phyloP scores from a whole-genome alignment of 129 eudicot genomes.

The Tanacetum coccineum region DNA sequence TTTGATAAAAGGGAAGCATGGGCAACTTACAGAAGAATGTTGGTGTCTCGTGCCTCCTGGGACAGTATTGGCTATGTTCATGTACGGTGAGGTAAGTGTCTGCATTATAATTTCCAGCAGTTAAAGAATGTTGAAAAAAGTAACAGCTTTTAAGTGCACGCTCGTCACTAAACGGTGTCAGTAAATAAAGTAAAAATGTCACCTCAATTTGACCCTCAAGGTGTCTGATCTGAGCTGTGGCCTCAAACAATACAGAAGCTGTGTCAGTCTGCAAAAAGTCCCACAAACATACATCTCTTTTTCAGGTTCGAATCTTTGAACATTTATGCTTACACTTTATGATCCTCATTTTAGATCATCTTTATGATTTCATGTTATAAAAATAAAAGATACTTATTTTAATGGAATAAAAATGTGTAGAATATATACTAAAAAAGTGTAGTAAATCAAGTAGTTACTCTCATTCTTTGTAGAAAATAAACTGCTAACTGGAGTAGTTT shows the following conservation, averaged over 20 bases:
- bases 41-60: conserved; percentile 56
- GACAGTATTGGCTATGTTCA: conserved; percentile 51
- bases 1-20: background rate
- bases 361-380: conserved; percentile 24
- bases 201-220: conserved; percentile 94
- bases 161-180: conserved; percentile 32
- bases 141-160: conserved; percentile 46
- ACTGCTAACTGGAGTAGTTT: background rate
- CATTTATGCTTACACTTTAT: conserved; percentile 2
- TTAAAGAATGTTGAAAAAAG: conserved; percentile 33
- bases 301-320: conserved; percentile 20
- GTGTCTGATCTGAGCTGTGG: conserved; percentile 88
- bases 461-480: background rate
- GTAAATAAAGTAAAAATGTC: conserved; percentile 25
- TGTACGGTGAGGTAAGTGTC: conserved; percentile 82
- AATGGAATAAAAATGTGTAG: background rate
- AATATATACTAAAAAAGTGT: background rate
- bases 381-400: background rate
- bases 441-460: too few relatives aligned
- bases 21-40: conserved; percentile 76
- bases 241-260: conserved; percentile 91
- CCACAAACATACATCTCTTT: conserved; percentile 23
- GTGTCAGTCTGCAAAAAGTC: conserved; percentile 96
- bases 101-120: conserved; percentile 31
- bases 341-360: conserved; percentile 2